phyloP scores from a whole-genome alignment of 108 stramenopile species.

The Cyclostephanos invisitatus region DNA sequence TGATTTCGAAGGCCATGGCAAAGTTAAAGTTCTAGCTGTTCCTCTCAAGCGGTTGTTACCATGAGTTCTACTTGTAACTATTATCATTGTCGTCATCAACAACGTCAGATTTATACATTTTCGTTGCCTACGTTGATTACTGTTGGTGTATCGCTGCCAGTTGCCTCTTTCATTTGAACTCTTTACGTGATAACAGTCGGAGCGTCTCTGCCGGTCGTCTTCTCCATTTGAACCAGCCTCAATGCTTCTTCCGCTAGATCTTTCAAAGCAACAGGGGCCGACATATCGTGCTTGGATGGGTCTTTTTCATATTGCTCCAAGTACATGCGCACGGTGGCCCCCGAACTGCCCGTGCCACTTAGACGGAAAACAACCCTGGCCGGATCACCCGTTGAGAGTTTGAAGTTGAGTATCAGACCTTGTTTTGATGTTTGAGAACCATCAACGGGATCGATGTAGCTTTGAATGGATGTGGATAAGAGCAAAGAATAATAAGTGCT shows the following conservation, averaged over 20 bases:
- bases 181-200: slow-evolving; percentile 86
- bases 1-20: slow-evolving; percentile 51
- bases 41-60: no score
- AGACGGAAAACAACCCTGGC: slow-evolving; percentile 96
- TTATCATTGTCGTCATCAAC: background rate
- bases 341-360: slow-evolving; percentile 93
- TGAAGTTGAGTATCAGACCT: slow-evolving; percentile 91
- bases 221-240: slow-evolving; percentile 65
- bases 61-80: no score
- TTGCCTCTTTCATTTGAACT: background rate
- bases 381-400: slow-evolving; percentile 74
- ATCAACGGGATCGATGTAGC: slow-evolving; percentile 97
- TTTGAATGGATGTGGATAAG: slow-evolving; percentile 11
- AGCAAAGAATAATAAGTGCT: background rate
- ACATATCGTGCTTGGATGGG: slow-evolving; percentile 58
- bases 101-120: background rate
- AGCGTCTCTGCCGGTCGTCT: slow-evolving; percentile 73
- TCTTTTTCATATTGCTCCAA: slow-evolving; percentile 93
- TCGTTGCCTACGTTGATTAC: background rate
- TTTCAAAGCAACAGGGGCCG: slow-evolving; percentile 75
- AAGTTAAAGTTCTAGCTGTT: slow-evolving; percentile 37
- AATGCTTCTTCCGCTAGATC: slow-evolving; percentile 76
- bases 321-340: slow-evolving; percentile 99
- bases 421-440: slow-evolving; percentile 86
- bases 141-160: background rate